phyloP scores from a whole-genome alignment of 805 yeast species.

The Blastobotrys americana region DNA sequence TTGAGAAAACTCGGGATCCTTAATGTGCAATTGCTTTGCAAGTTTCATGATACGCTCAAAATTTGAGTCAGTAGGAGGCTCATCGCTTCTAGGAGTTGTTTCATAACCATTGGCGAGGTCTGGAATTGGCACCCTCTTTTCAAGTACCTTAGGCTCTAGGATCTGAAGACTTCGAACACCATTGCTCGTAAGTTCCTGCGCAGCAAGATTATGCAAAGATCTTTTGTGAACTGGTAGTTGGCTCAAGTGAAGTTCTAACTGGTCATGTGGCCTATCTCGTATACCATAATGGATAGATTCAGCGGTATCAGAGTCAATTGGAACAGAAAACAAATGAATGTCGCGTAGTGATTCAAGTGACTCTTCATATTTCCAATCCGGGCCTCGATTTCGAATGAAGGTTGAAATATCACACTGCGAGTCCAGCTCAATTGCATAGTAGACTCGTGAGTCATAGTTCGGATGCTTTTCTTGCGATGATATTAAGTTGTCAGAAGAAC shows the following conservation, averaged over 20 bases:
- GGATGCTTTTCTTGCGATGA: too few species aligned
- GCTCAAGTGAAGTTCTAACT: slow-evolving; percentile 3
- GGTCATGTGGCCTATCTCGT: slow-evolving; percentile 11
- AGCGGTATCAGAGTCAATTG: slow-evolving; percentile 25
- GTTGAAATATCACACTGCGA: slow-evolving; percentile 23
- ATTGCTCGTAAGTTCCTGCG: slow-evolving; percentile 26
- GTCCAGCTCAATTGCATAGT: slow-evolving; percentile 56
- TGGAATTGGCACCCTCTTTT: slow-evolving; percentile 16
- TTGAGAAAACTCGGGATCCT: slow-evolving; percentile 72
- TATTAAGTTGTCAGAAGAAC: too few species aligned
- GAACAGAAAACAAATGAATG: slow-evolving; percentile 59
- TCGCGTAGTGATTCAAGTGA: slow-evolving; percentile 51
- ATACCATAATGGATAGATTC: slow-evolving; percentile 9
- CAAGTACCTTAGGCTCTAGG: slow-evolving; percentile 12
- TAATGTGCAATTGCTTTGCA: slow-evolving; percentile 50
- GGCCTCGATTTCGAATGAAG: slow-evolving; percentile 24
- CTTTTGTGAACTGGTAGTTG: slow-evolving; percentile 11
- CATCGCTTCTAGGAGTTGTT: neutral
- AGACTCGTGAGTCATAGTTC: slow-evolving; percentile 46
- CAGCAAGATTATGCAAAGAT: slow-evolving; percentile 24
- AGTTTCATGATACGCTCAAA: slow-evolving; percentile 20
- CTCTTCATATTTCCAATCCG: slow-evolving; percentile 52
- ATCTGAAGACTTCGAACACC: slow-evolving; percentile 35
- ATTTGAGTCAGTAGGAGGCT: slow-evolving; percentile 15
- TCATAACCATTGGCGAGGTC: too few species aligned